Conservation (phyloP, 1,284 basidiomycete species). For the Ceratobasidium theobromae region DNA sequence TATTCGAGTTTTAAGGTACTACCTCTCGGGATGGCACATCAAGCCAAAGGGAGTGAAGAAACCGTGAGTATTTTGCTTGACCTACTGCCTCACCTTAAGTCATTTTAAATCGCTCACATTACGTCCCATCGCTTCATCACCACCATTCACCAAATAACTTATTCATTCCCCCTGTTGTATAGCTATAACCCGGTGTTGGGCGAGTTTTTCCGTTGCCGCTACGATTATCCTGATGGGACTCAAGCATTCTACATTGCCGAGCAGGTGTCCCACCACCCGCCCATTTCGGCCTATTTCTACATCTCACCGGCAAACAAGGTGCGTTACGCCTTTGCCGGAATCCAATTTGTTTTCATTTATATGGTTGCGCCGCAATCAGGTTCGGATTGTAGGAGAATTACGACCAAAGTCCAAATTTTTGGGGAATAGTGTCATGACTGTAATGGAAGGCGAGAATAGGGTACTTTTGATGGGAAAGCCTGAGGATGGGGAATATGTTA, state of each 20-base stretch:
- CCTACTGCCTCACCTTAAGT: neutral
- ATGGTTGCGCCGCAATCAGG: conserved; percentile 9
- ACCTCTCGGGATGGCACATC: conserved; percentile 99
- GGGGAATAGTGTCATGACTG: conserved; percentile 93
- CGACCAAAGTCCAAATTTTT: conserved; percentile 95
- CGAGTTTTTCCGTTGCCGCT: conserved; percentile 96
- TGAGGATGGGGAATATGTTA: conserved; percentile 85
- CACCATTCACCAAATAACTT: neutral
- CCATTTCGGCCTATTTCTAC: conserved; percentile 96
- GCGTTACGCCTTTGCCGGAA: conserved; percentile 29
- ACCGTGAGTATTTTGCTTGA: conserved; percentile 60
- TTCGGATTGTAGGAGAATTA: conserved; percentile 86
- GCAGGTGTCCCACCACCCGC: conserved; percentile 95
- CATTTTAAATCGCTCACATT: neutral
- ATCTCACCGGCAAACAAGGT: conserved; percentile 88
- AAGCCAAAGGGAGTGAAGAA: conserved; percentile 99
- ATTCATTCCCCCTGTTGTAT: neutral
- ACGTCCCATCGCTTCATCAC: neutral
- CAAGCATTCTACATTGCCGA: conserved; percentile 97
- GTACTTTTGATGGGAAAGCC: conserved; percentile 77
- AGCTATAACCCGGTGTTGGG: conserved; percentile 97
- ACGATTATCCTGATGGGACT: conserved; percentile 89
- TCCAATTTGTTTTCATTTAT: conserved; percentile 36
- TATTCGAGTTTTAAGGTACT: conserved; percentile 88
- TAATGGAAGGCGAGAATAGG: conserved; percentile 95